Percentiles rank a stretch among this genome's conserved stretches.
Conservation (phyloP, 148 eudicot genomes). For the Silene latifolia region DNA sequence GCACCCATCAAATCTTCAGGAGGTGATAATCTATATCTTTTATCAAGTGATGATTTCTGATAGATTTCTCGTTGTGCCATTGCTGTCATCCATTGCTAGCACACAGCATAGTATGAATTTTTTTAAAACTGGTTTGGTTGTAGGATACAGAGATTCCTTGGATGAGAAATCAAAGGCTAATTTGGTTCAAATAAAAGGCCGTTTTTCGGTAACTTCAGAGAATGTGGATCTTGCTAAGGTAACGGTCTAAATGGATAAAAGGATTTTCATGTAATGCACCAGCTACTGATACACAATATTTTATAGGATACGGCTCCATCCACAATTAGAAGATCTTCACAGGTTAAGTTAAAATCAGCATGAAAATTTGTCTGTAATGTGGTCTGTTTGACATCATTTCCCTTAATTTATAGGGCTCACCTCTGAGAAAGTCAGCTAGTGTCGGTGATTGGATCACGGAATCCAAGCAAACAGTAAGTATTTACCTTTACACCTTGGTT, state of each 20-base stretch:
- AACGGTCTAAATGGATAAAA: slow-evolving; percentile 14
- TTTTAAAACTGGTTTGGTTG: slow-evolving; percentile 7
- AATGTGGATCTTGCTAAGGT: slow-evolving; percentile 92
- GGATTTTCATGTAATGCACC: slow-evolving; percentile 5
- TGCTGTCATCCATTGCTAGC: background rate
- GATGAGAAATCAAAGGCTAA: slow-evolving; percentile 91
- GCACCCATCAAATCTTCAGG: slow-evolving; percentile 93
- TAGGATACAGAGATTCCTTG: slow-evolving; percentile 79
- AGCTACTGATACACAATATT: slow-evolving; percentile 34
- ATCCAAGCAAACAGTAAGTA: slow-evolving; percentile 69
- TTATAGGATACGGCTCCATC: slow-evolving; percentile 66
- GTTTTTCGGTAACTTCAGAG: slow-evolving; percentile 96
- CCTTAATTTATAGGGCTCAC: slow-evolving; percentile 54
- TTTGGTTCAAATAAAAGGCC: slow-evolving; percentile 89
- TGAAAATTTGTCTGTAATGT: slow-evolving; percentile 10
- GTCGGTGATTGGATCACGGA: slow-evolving; percentile 86
- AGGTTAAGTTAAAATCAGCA: slow-evolving; percentile 36
- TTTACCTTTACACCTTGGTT: slow-evolving; percentile 6
- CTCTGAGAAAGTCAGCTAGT: slow-evolving; percentile 85
- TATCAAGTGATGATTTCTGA: background rate
- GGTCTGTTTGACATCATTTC: slow-evolving; percentile 30
- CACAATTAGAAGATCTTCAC: slow-evolving; percentile 54
- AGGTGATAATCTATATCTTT: slow-evolving; percentile 39
- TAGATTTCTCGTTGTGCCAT: background rate
- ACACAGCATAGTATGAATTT: slow-evolving; percentile 4